Evolutionary conservation across 2,329 filamentous ascomycete species (phyloP).

Genomic region (Aphanoascus verrucosus): DNA sequence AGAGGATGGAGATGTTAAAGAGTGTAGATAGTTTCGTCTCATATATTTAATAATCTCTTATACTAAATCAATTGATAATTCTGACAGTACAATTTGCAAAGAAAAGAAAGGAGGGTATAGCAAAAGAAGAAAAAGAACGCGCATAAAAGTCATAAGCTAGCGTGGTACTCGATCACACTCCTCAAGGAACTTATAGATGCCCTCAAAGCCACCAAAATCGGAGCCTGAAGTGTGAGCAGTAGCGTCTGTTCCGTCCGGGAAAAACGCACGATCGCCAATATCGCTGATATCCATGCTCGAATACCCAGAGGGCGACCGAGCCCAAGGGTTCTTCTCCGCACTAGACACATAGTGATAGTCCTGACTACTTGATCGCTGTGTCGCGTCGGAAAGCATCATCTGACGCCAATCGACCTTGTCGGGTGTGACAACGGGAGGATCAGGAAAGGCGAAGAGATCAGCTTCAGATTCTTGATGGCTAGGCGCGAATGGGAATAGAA

Average conservation of each 20-base stretch:
- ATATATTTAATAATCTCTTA: too few relatives aligned
- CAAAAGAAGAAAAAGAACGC: conserved; percentile 5
- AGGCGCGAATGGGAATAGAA: conserved; percentile 80
- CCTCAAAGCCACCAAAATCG: conserved; percentile 53
- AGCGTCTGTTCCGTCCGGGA: conserved; percentile 32
- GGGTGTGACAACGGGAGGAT: conserved; percentile 25
- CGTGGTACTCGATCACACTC: conserved; percentile 46
- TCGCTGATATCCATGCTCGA: conserved; percentile 49
- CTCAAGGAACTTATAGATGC: conserved; percentile 56
- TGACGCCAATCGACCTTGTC: conserved; percentile 46
- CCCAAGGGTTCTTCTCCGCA: conserved; percentile 44
- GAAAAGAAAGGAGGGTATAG: conserved; percentile 5
- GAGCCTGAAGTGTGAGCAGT: conserved; percentile 29
- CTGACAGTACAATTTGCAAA: background rate
- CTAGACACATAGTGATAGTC: conserved; percentile 36
- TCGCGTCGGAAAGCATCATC: conserved; percentile 42
- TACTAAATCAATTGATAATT: background rate
- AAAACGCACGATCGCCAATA: conserved; percentile 32
- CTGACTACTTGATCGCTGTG: conserved; percentile 11
- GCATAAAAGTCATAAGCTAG: conserved; percentile 16
- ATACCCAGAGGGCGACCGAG: conserved; percentile 44
- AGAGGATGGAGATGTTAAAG: background rate
- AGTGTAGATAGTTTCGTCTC: too few relatives aligned
- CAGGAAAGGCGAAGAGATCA: conserved; percentile 35
- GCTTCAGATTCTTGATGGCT: conserved; percentile 40